Percentiles rank a stretch among this genome's conserved stretches.
phyloP scores from a whole-genome alignment of 129 eudicot genomes.

The Chrysanthemum lavandulifolium region DNA sequence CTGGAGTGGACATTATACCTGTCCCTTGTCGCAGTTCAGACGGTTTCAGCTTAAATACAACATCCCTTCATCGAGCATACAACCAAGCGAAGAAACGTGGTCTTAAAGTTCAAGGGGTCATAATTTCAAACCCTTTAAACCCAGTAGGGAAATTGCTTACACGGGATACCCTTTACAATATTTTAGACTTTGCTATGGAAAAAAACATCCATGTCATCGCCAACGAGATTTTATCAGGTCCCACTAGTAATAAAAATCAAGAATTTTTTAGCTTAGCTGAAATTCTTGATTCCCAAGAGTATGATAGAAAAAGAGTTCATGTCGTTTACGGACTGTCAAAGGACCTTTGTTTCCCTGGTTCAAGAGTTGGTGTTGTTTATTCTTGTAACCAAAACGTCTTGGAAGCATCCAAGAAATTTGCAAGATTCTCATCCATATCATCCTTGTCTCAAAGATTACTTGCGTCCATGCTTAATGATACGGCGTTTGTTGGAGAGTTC shows the following conservation, averaged over 20 bases:
- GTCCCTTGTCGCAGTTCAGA: conserved; percentile 95
- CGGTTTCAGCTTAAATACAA: conserved; percentile 50
- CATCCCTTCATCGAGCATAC: conserved; percentile 71
- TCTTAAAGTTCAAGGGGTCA: conserved; percentile 68
- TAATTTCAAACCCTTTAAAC: conserved; percentile 78
- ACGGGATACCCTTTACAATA: conserved; percentile 61
- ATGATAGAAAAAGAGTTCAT: conserved; percentile 58
- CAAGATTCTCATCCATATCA: conserved; percentile 65
- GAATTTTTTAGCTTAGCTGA: conserved; percentile 84
- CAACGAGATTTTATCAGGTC: conserved; percentile 53
- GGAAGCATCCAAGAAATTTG: conserved; percentile 62
- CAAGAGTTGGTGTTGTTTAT: conserved; percentile 57
- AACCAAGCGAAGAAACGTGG: conserved; percentile 85
- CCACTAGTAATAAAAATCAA: conserved; percentile 44
- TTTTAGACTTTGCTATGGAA: conserved; percentile 78
- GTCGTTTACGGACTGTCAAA: conserved; percentile 61
- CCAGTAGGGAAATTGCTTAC: conserved; percentile 62
- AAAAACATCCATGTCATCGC: conserved; percentile 82
- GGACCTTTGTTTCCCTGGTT: conserved; percentile 66
- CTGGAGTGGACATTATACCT: conserved; percentile 79
- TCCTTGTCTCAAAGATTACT: conserved; percentile 63
- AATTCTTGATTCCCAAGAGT: conserved; percentile 54
- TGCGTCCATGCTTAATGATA: conserved; percentile 62
- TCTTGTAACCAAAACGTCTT: conserved; percentile 51
- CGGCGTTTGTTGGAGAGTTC: conserved; percentile 40